Percentiles rank a stretch among this genome's conserved stretches.
Conservation (phyloP, 768 basidiomycete genomes). For the Hypsizygus marmoreus region DNA sequence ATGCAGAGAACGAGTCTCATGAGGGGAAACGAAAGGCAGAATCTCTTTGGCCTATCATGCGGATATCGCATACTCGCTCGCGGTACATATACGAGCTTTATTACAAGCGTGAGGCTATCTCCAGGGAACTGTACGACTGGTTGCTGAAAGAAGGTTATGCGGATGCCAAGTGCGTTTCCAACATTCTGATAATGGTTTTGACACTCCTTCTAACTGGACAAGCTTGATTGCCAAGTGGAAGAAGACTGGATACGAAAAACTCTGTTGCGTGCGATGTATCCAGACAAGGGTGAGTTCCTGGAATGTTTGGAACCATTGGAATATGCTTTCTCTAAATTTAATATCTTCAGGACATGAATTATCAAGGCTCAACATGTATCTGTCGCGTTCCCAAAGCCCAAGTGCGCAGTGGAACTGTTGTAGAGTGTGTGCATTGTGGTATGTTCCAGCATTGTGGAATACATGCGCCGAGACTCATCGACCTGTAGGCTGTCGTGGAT, state of each 20-base stretch:
- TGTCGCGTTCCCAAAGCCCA: conserved; percentile 97
- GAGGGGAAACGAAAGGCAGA: conserved; percentile 97
- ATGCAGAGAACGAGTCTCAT: conserved; percentile 97
- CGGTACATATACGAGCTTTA: conserved; percentile 98
- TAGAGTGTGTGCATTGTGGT: conserved; percentile 98
- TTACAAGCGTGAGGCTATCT: conserved; percentile 97
- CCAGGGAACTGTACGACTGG: conserved; percentile 95
- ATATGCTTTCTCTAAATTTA: conserved; percentile 1
- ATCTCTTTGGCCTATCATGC: conserved; percentile 97
- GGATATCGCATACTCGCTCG: conserved; percentile 94
- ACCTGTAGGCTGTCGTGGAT: conserved; percentile 78
- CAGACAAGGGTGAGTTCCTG: conserved; percentile 74
- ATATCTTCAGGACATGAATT: conserved; percentile 88
- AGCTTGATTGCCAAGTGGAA: conserved; percentile 99
- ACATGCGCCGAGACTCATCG: conserved; percentile 14
- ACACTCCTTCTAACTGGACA: conserved; percentile 12
- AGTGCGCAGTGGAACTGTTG: conserved; percentile 84
- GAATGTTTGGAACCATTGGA: conserved; percentile 10
- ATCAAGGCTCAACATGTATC: conserved; percentile 96
- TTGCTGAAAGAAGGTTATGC: conserved; percentile 95
- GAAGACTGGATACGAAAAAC: conserved; percentile 96
- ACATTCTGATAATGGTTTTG: conserved; percentile 1
- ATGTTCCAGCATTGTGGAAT: conserved; percentile 40
- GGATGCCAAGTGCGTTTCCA: conserved; percentile 82
- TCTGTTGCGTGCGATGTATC: conserved; percentile 96